Evolutionary conservation across 1,284 basidiomycete species (phyloP), one percentile per base, ranked within the genome.

Genomic region (Rhodotorula sp.): DNA sequence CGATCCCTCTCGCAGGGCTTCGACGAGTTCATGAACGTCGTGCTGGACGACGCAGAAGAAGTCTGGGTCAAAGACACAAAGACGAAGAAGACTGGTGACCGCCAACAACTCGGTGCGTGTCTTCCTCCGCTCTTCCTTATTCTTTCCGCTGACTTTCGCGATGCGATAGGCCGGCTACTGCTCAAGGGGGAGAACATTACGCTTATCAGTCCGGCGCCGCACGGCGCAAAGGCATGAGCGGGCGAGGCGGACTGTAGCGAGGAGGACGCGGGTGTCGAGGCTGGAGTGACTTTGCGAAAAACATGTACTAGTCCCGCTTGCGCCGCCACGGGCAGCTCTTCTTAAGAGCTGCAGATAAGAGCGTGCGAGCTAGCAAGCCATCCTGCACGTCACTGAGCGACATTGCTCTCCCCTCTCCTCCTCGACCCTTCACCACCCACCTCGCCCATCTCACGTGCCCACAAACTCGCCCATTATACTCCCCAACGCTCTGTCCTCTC

Each of bases 1-100:
- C n/a, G n/a, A n/a, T n/a, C n/a, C 2, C 39, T 20, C 39, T 22
- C 20, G 34, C 80, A 96, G 95, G 96, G 96, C 30, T 99, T 99
- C 79, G 96, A 99, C 81, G 96, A 99, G 82, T 99, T 99, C 82
- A 99, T 99, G 96, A 99, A 99, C 80, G 84, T 99, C 29, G 92
- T 97, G 30, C 53, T 84, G 97, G 94, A 97, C 78, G 92, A 98
- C 71, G 92, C 95, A 51, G 87, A 88, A 69, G 96, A 99, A 81
- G 90, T 98, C 11, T 95, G 88, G 79, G 87, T 94, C 57, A 78
- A 78, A 72, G 92, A 92, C 79, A 90, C 71, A 30, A 76, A 90
- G 62, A 86, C 87, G 67, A 90, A 93, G 82, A 89, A 72, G 51
- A 46, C 55, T 13, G 73, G 73, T 20, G 66, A 92, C 54, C 85